Evolutionary conservation across 2,329 filamentous ascomycete genomes (phyloP), one percentile per base, ranked within the genome.

Genomic region (Aulographum hederae): DNA sequence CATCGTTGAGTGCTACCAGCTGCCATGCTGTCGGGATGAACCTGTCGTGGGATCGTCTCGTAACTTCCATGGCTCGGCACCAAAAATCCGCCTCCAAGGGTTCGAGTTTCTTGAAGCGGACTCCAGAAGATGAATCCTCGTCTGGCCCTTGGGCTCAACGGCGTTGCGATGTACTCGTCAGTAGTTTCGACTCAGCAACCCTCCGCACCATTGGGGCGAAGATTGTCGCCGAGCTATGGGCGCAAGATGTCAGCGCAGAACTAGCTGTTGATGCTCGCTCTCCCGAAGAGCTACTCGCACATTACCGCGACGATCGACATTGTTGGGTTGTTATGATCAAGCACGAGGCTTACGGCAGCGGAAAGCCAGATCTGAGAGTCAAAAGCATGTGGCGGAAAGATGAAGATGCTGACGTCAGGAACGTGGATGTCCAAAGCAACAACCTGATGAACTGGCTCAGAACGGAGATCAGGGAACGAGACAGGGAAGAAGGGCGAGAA

Each of bases 21-120:
- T 70, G 72, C 14, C 81, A 91, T 47, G 86, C 82, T 4, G 89
- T 95, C 8, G 89, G 91, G 1, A 86, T 95, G 47, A 91, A 84
- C 45, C 60, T 95, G 26, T 79, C 79, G 16, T 91, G 85, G 73
- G 85, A 94, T 44, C 72, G 77, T 35, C 60, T 93, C 3, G 74
- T 75, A 5, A 69, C 69, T 26, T 62, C 63, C 2, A 71, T 80
- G 47, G 45, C 43, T 10, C 61, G 63, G 20, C 64, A 65, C 39
- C 46, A 67, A 10, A 61, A 61, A 37, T 34, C 45, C 47, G 1
- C 37, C 51, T 3, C 78, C n/a, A 85, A 79, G 51, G 80, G 77
- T 43, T 46, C 61, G 5, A 70, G 78, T 35, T n/a, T 8, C 21
- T 8, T 8, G 21, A 8, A 8, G 8, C 21, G n/a, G n/a, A 25